Conservation (phyloP, 192 early-diverging fungal genomes). For the Backusella macrospora region DNA sequence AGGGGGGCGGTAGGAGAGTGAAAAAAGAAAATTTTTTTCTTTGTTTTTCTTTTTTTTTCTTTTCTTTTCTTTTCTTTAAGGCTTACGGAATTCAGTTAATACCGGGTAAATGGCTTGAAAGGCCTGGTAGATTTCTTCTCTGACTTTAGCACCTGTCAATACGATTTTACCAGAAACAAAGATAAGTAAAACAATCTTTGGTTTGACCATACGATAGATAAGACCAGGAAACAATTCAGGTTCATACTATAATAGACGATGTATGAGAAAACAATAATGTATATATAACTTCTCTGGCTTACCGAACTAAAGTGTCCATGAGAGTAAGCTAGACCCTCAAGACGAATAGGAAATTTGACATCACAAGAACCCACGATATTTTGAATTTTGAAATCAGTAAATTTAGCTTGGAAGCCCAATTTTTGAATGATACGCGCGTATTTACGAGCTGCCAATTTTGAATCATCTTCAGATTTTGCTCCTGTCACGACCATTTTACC, state of each 20-base stretch:
- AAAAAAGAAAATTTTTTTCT: slow-evolving; percentile 11
- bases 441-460: slow-evolving; percentile 95
- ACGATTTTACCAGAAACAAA: slow-evolving; percentile 99
- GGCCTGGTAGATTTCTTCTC: slow-evolving; percentile 96
- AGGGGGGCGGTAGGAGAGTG: background rate
- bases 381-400: slow-evolving; percentile 99
- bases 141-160: slow-evolving; percentile 95
- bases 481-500: slow-evolving; percentile 99
- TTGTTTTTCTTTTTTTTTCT: slow-evolving; percentile 12
- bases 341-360: slow-evolving; percentile 98
- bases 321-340: slow-evolving; percentile 93
- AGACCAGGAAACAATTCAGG: slow-evolving; percentile 99
- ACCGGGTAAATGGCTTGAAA: slow-evolving; percentile 98
- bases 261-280: slow-evolving; percentile 4
- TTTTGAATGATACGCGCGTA: slow-evolving; percentile 99
- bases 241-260: slow-evolving; percentile 72
- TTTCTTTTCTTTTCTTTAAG: slow-evolving; percentile 36
- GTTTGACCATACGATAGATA: slow-evolving; percentile 98
- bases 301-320: slow-evolving; percentile 92
- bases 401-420: slow-evolving; percentile 95
- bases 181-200: slow-evolving; percentile 97
- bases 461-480: slow-evolving; percentile 97
- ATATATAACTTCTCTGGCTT: slow-evolving; percentile 38
- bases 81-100: slow-evolving; percentile 83
- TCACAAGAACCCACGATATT: slow-evolving; percentile 99